These are phyloP conservation scores for Chalciporus pseudorubinellus DNA, from an alignment of 768 basidiomycete genomes.

Conservation along the genomic window DNA sequence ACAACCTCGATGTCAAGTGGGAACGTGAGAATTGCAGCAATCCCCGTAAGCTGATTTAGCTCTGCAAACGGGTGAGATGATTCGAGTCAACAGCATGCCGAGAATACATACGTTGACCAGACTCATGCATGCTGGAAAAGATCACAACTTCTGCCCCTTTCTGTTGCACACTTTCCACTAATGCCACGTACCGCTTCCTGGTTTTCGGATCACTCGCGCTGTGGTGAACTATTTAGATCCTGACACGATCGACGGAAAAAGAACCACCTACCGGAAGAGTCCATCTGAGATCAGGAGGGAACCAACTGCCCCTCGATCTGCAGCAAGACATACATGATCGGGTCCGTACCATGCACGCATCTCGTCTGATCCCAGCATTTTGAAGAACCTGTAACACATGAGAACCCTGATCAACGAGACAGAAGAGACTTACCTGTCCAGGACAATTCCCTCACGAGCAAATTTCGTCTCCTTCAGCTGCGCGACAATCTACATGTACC, in stretches of 20 bases:
- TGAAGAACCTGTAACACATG: constrained; percentile 73
- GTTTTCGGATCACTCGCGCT: constrained; percentile 79
- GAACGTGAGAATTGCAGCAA: constrained; percentile 94
- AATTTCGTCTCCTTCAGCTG: constrained; percentile 95
- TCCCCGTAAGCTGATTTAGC: constrained; percentile 91
- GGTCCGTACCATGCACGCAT: constrained; percentile 99
- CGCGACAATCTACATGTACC: constrained; percentile 51
- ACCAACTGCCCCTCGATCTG: constrained; percentile 90
- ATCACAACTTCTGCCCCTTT: constrained; percentile 93
- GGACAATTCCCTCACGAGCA: constrained; percentile 85
- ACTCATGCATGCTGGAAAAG: constrained; percentile 99
- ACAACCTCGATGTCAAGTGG: constrained; percentile 95
- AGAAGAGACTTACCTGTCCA: constrained; percentile 65
- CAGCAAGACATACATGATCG: constrained; percentile 87
- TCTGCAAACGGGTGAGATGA: constrained; percentile 47
- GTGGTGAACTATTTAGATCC: background rate
- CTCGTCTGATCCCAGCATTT: constrained; percentile 93
- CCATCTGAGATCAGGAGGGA: constrained; percentile 94
- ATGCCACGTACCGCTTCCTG: constrained; percentile 78
- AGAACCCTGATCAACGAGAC: background rate
- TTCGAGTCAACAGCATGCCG: background rate
- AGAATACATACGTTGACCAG: constrained; percentile 81
- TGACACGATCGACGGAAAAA: background rate
- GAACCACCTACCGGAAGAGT: constrained; percentile 68
- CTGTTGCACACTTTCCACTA: constrained; percentile 86